These are phyloP conservation scores for Aspergillus ruber DNA, from an alignment of 2,329 filamentous ascomycete species.

Conservation along the genomic window DNA sequence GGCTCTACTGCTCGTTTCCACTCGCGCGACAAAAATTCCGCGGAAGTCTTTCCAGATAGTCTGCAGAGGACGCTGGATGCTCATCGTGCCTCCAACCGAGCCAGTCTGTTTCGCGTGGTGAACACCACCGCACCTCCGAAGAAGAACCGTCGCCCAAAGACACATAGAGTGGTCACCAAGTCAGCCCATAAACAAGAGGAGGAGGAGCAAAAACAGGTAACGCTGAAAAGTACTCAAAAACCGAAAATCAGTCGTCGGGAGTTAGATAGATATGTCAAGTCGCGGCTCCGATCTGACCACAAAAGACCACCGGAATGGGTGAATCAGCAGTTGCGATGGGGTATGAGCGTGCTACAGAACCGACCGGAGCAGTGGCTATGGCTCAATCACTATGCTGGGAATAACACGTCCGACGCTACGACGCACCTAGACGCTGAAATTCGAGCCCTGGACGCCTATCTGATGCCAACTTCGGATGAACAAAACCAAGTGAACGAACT, in stretches of 20 bases:
- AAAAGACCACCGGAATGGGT: neutral
- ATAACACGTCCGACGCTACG: constrained; percentile 13
- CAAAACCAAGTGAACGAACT: constrained; percentile 20
- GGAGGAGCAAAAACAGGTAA: neutral
- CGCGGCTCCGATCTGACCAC: neutral
- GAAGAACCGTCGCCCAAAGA: constrained; percentile 13
- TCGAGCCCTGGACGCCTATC: constrained; percentile 38
- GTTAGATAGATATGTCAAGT: too few species aligned
- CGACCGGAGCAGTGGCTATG: constrained; percentile 25
- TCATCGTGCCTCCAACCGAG: constrained; percentile 34
- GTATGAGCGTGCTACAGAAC: constrained; percentile 6
- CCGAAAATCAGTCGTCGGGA: neutral
- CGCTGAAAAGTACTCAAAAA: neutral
- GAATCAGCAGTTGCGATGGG: constrained; percentile 4
- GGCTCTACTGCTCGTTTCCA: constrained; percentile 1
- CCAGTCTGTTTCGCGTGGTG: constrained; percentile 29
- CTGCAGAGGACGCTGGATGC: constrained; percentile 36
- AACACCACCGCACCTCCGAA: constrained; percentile 8
- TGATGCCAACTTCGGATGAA: constrained; percentile 41
- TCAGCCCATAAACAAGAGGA: neutral
- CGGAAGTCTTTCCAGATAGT: constrained; percentile 25
- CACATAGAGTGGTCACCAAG: constrained; percentile 10
- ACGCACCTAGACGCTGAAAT: constrained; percentile 42
- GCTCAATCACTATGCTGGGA: constrained; percentile 20
- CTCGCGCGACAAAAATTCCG: constrained; percentile 7